phyloP scores from a whole-genome alignment of 805 yeast species.

The Wickerhamomyces xylosicus region DNA sequence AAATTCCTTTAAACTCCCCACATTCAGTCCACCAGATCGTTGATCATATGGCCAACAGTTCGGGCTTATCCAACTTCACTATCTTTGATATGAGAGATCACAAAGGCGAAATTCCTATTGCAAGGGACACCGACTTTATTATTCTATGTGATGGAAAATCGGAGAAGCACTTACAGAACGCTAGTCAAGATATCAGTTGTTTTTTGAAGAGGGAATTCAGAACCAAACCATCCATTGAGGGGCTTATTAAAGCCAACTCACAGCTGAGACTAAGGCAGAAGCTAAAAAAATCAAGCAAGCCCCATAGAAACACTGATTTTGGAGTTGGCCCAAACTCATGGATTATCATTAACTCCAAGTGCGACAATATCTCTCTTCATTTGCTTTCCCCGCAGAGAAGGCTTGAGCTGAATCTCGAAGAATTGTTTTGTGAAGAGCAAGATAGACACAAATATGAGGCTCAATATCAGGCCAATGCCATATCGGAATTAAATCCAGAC shows the following conservation, averaged over 20 bases:
- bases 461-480: neutral
- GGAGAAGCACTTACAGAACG: constrained; percentile 63
- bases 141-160: constrained; percentile 71
- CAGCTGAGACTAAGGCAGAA: constrained; percentile 41
- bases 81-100: constrained; percentile 52
- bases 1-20: constrained; percentile 53
- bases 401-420: constrained; percentile 57
- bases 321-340: constrained; percentile 59
- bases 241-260: constrained; percentile 50
- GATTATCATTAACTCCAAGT: constrained; percentile 67
- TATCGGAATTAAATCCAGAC: constrained; percentile 18
- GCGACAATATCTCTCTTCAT: constrained; percentile 60
- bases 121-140: constrained; percentile 35
- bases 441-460: constrained; percentile 21
- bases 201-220: constrained; percentile 44
- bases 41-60: constrained; percentile 38
- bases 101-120: constrained; percentile 25
- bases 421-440: constrained; percentile 38
- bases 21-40: constrained; percentile 33
- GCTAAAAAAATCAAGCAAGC: constrained; percentile 29
- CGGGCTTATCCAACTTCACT: constrained; percentile 55
- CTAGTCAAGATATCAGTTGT: constrained; percentile 47
- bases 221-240: constrained; percentile 52
- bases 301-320: constrained; percentile 44
- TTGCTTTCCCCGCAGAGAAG: constrained; percentile 65